These are phyloP conservation scores for Cercospora zeae-maydis DNA, from an alignment of 2,329 filamentous ascomycete species.

Conservation along the genomic window DNA sequence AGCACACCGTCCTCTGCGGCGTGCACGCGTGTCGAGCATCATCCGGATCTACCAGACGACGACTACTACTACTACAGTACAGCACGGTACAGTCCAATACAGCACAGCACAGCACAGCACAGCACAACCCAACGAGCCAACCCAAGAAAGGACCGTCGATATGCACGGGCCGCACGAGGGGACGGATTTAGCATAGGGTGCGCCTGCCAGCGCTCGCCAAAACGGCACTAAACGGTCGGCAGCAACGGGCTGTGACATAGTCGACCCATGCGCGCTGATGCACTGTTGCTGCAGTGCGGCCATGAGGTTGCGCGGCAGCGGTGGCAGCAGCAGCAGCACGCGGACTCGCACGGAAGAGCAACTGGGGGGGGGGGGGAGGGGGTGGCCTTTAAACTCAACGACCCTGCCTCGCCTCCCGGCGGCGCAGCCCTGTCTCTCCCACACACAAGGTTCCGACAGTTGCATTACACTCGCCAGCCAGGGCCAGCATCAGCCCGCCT, in stretches of 20 bases:
- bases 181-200: conserved; percentile 3
- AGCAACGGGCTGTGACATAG: conserved; percentile 5
- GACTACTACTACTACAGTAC: no score
- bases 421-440: conserved; percentile 7
- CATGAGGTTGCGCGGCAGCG: background rate
- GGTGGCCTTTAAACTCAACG: conserved; percentile 7
- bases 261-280: conserved; percentile 5
- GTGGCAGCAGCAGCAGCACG: no score
- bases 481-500: conserved; percentile 1
- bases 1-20: no score
- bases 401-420: conserved; percentile 14
- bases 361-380: background rate
- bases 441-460: conserved; percentile 9
- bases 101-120: no score
- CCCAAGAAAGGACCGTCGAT: background rate
- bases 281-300: background rate
- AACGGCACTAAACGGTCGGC: conserved; percentile 1
- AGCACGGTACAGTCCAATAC: no score
- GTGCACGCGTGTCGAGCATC: no score
- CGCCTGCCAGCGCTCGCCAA: conserved; percentile 5
- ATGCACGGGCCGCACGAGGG: background rate
- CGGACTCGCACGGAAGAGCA: background rate
- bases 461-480: conserved; percentile 1
- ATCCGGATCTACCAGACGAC: no score
- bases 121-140: no score